phyloP scores from a whole-genome alignment of 495 filamentous ascomycete genomes.

The Hypoxylon rickii region DNA sequence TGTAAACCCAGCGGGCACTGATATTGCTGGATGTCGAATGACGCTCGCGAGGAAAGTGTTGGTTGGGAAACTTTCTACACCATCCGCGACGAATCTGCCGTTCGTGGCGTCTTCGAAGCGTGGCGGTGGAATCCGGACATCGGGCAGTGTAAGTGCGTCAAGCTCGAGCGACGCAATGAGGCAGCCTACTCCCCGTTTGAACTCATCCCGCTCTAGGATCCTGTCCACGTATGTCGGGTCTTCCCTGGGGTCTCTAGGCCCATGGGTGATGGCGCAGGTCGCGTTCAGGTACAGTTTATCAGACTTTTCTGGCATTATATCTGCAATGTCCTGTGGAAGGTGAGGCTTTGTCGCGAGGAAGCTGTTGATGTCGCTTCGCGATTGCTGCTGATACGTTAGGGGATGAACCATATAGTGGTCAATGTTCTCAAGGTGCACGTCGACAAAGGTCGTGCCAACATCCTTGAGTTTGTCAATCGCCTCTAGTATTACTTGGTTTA shows the following conservation, averaged over 20 bases:
- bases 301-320: conserved; percentile 18
- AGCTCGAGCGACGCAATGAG: conserved; percentile 32
- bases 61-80: conserved; percentile 30
- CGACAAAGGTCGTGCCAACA: conserved; percentile 32
- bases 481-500: conserved; percentile 31
- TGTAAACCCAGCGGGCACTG: conserved; percentile 37
- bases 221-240: conserved; percentile 31
- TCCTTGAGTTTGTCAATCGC: conserved; percentile 28
- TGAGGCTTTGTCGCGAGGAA: conserved; percentile 38
- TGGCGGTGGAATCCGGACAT: conserved; percentile 34
- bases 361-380: conserved; percentile 42
- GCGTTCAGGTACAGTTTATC: conserved; percentile 20
- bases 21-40: conserved; percentile 31
- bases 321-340: conserved; percentile 24
- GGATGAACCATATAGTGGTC: conserved; percentile 35
- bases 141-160: conserved; percentile 35
- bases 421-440: conserved; percentile 39
- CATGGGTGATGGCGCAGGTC: conserved; percentile 22
- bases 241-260: conserved; percentile 22
- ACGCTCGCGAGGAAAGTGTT: conserved; percentile 36
- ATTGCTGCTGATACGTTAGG: conserved; percentile 30
- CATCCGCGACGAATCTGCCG: conserved; percentile 21
- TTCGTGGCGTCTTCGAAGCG: conserved; percentile 26
- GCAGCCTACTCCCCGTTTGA: conserved; percentile 32
- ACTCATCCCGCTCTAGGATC: conserved; percentile 21